Conservation (phyloP, 305 asterid genomes). For the Fraxinus baroniana region DNA sequence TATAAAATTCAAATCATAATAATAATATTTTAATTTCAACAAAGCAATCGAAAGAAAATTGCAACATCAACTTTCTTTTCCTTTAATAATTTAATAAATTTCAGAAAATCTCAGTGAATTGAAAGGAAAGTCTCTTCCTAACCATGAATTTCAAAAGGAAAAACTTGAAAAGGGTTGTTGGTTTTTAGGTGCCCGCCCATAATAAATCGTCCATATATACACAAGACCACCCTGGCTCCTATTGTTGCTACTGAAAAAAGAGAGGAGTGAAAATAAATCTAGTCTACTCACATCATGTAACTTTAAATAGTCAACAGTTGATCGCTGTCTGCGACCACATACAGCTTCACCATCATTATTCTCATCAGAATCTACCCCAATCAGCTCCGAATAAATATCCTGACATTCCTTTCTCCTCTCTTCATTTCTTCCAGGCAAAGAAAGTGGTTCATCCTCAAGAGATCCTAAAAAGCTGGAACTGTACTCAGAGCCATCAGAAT, state of each 20-base stretch:
- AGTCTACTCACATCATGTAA: constrained; percentile 71
- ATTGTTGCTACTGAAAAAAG: neutral
- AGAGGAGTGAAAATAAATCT: constrained; percentile 7
- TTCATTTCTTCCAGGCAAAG: constrained; percentile 39
- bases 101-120: neutral
- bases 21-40: neutral
- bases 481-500: constrained; percentile 52
- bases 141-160: constrained; percentile 4
- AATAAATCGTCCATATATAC: constrained; percentile 2
- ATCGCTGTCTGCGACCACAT: constrained; percentile 66
- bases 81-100: neutral
- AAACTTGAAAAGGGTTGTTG: neutral
- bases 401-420: constrained; percentile 28
- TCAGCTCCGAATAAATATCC: constrained; percentile 37
- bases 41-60: constrained; percentile 14
- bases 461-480: constrained; percentile 71
- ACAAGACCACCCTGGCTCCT: neutral
- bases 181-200: constrained; percentile 12
- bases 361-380: constrained; percentile 59
- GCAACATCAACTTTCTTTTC: constrained; percentile 11
- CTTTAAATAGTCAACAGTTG: constrained; percentile 73
- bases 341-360: constrained; percentile 52
- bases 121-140: neutral
- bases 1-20: neutral
- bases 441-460: constrained; percentile 61